phyloP scores from a whole-genome alignment of 2,329 filamentous ascomycete genomes.

The Diaporthe capsici region DNA sequence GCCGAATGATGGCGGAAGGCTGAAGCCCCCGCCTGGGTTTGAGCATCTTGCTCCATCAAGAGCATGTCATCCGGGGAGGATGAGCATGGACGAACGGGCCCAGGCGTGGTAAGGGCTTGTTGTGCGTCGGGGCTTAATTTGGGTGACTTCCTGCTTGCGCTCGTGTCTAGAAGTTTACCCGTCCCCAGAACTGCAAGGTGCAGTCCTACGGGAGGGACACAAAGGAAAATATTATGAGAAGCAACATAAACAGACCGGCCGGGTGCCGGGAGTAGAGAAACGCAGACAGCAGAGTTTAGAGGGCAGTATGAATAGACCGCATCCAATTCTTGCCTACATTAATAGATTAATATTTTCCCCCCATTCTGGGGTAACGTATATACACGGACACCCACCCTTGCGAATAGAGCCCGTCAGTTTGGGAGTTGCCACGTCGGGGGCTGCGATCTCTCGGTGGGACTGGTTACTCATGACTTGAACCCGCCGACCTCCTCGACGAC shows the following conservation, averaged over 20 bases:
- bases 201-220: background rate
- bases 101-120: background rate
- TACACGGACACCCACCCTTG: conserved; percentile 3
- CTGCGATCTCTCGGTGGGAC: background rate
- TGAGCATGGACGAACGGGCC: conserved; percentile 33
- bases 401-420: background rate
- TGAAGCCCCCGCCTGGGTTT: conserved; percentile 13
- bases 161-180: no score
- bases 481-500: conserved; percentile 14
- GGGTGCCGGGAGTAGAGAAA: background rate
- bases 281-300: conserved; percentile 28
- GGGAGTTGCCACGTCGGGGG: background rate
- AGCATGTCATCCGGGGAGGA: conserved; percentile 41
- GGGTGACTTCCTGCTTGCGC: background rate
- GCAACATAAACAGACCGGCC: background rate
- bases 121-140: no score
- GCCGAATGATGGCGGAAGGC: background rate
- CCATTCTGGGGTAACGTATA: background rate
- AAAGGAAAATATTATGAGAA: background rate
- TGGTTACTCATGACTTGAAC: conserved; percentile 17
- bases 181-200: background rate
- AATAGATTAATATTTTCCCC: conserved; percentile 36
- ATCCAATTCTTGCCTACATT: conserved; percentile 40
- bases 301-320: conserved; percentile 40
- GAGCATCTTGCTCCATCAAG: conserved; percentile 42